These are phyloP conservation scores for Fusarium fracticaudum DNA, from an alignment of 2,329 filamentous ascomycete genomes.

Conservation along the genomic window DNA sequence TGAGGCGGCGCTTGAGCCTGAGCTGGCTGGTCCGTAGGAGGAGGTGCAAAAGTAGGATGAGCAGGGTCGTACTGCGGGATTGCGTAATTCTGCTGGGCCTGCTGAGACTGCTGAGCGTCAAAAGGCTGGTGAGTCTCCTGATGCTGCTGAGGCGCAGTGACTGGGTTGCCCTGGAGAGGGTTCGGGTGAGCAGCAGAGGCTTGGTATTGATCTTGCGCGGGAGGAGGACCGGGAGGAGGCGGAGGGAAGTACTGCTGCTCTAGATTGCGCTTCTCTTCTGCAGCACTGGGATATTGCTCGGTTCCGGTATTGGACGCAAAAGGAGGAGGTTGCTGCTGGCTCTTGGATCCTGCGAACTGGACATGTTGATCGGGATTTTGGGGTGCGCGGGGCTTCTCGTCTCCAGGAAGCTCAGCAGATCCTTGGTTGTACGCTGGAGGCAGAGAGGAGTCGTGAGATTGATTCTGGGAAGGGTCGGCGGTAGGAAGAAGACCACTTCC, in stretches of 20 bases:
- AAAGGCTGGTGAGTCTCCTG: background rate
- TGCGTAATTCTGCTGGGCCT: slow-evolving; percentile 35
- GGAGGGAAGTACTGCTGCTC: slow-evolving; percentile 40
- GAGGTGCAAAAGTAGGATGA: slow-evolving; percentile 45
- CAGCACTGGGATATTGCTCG: slow-evolving; percentile 12
- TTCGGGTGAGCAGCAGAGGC: slow-evolving; percentile 27
- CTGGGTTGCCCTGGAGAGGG: slow-evolving; percentile 36
- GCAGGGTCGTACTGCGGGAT: slow-evolving; percentile 47
- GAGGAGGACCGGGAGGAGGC: slow-evolving; percentile 40
- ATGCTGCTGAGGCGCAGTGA: slow-evolving; percentile 5
- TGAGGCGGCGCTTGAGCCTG: background rate
- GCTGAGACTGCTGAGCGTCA: slow-evolving; percentile 1
- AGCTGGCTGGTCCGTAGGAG: slow-evolving; percentile 28
- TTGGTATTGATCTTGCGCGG: slow-evolving; percentile 30
- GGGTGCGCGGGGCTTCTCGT: slow-evolving; percentile 10
- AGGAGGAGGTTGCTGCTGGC: slow-evolving; percentile 13
- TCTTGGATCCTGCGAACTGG: background rate
- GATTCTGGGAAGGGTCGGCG: slow-evolving; percentile 23
- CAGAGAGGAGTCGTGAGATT: slow-evolving; percentile 19
- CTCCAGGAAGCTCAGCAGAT: slow-evolving; percentile 23
- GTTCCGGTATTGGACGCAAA: slow-evolving; percentile 2
- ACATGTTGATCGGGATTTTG: background rate
- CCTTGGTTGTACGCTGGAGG: slow-evolving; percentile 30
- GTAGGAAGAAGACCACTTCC: slow-evolving; percentile 27
- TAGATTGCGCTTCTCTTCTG: slow-evolving; percentile 22